Evolutionary conservation across 352 stramenopile genomes (phyloP).

Genomic region (Globisporangium cystogenes): DNA sequence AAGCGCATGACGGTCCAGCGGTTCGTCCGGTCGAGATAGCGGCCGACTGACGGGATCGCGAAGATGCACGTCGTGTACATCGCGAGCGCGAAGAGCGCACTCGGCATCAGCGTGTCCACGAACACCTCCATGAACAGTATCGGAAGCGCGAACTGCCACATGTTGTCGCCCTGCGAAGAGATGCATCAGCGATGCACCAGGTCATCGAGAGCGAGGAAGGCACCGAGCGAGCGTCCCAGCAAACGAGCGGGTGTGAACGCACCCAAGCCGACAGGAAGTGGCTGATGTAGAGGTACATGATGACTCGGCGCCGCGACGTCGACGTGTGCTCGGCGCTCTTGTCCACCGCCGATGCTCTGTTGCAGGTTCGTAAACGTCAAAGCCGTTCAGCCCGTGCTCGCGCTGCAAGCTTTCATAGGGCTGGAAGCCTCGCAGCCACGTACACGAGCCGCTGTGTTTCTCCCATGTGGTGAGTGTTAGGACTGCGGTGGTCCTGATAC

Average conservation of each 20-base stretch:
- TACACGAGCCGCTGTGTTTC: constrained; percentile 34
- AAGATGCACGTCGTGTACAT: constrained; percentile 75
- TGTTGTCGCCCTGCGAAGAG: constrained; percentile 51
- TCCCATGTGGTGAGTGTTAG: neutral
- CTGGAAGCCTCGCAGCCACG: constrained; percentile 5
- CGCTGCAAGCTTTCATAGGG: no score
- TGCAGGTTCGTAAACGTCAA: neutral
- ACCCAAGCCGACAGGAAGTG: constrained; percentile 79
- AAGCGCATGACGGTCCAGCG: constrained; percentile 67
- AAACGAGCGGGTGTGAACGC: neutral
- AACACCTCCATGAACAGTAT: constrained; percentile 87
- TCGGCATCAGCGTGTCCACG: constrained; percentile 72
- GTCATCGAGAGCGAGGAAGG: neutral
- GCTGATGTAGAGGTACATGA: constrained; percentile 65
- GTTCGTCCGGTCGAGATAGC: constrained; percentile 56
- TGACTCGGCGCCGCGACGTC: constrained; percentile 21
- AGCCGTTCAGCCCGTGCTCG: no score
- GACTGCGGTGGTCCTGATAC: constrained; percentile 25
- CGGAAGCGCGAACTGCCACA: constrained; percentile 78
- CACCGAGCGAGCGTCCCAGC: neutral
- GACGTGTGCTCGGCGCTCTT: neutral
- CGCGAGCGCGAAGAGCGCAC: constrained; percentile 58
- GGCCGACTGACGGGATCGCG: constrained; percentile 61
- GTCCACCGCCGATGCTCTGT: neutral
- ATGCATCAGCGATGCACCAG: neutral